A percentile compares a stretch with the other conserved stretches of the same genome.
Evolutionary conservation across 495 filamentous ascomycete genomes (phyloP).

Genomic region (Extremus antarcticus): DNA sequence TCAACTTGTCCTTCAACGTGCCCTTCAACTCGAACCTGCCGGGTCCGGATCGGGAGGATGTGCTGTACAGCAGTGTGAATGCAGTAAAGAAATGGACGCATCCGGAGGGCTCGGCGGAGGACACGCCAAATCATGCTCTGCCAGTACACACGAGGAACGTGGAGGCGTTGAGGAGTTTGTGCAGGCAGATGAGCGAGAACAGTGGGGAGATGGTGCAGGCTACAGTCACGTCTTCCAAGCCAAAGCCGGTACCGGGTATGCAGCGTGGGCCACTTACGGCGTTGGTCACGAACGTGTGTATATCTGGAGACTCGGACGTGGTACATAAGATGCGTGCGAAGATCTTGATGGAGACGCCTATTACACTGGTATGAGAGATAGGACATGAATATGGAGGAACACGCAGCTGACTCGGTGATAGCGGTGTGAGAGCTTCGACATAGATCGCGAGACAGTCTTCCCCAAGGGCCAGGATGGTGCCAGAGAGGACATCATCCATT

Average conservation of each 20-base stretch:
- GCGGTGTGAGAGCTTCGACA: constrained; percentile 85
- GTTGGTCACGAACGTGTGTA: constrained; percentile 79
- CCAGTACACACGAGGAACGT: constrained; percentile 83
- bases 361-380: constrained; percentile 60
- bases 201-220: constrained; percentile 65
- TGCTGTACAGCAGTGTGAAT: constrained; percentile 74
- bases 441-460: constrained; percentile 79
- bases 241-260: constrained; percentile 58
- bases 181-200: constrained; percentile 63
- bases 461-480: constrained; percentile 55
- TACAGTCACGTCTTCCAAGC: constrained; percentile 67
- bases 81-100: constrained; percentile 85
- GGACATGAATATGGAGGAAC: constrained; percentile 2
- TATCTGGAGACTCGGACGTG: constrained; percentile 70
- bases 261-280: constrained; percentile 56
- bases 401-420: constrained; percentile 33
- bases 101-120: constrained; percentile 71
- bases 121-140: constrained; percentile 69
- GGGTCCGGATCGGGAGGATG: constrained; percentile 82
- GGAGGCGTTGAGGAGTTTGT: constrained; percentile 61
- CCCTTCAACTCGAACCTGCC: constrained; percentile 85
- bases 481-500: constrained; percentile 62
- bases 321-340: constrained; percentile 76
- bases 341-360: constrained; percentile 75
- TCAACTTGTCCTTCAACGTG: constrained; percentile 79